These are phyloP conservation scores for Breynia disticha DNA, from an alignment of 441 rosid species.

Conservation along the genomic window DNA sequence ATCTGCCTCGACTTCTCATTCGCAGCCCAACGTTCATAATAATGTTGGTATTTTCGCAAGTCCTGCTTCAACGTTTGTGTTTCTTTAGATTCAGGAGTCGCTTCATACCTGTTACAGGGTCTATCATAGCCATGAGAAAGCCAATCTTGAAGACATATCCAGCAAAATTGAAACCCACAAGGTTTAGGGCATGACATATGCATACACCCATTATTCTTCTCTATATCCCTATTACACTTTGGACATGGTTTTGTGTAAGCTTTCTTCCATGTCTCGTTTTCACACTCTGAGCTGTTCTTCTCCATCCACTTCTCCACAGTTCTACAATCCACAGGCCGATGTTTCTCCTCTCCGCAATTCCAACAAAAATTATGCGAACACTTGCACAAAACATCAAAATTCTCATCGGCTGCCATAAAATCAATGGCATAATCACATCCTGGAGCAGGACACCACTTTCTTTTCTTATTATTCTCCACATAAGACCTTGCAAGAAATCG, in stretches of 20 bases:
- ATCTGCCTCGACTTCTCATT: slow-evolving; percentile 23
- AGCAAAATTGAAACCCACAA: slow-evolving; percentile 26
- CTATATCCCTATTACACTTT: slow-evolving; percentile 19
- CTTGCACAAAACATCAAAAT: slow-evolving; percentile 37
- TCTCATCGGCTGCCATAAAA: slow-evolving; percentile 45
- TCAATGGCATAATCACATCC: slow-evolving; percentile 60
- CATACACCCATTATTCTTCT: slow-evolving; percentile 26
- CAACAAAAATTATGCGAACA: slow-evolving; percentile 30
- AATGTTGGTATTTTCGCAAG: slow-evolving; percentile 18
- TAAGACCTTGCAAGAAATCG: slow-evolving; percentile 57
- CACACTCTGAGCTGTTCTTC: slow-evolving; percentile 17
- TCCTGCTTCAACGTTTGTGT: neutral
- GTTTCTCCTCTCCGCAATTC: slow-evolving; percentile 29
- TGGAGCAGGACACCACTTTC: slow-evolving; percentile 91
- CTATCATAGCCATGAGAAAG: slow-evolving; percentile 5
- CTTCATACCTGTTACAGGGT: slow-evolving; percentile 7
- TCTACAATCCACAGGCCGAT: slow-evolving; percentile 25
- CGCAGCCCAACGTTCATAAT: slow-evolving; percentile 24
- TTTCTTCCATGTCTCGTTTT: slow-evolving; percentile 19
- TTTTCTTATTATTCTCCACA: slow-evolving; percentile 64
- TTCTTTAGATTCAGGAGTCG: too few relatives aligned
- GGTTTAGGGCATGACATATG: slow-evolving; percentile 27
- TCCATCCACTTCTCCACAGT: slow-evolving; percentile 17
- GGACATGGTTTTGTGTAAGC: slow-evolving; percentile 31
- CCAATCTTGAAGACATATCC: slow-evolving; percentile 28